Conservation (phyloP, 208 protist species). For the Trypanosomatidae sp. region DNA sequence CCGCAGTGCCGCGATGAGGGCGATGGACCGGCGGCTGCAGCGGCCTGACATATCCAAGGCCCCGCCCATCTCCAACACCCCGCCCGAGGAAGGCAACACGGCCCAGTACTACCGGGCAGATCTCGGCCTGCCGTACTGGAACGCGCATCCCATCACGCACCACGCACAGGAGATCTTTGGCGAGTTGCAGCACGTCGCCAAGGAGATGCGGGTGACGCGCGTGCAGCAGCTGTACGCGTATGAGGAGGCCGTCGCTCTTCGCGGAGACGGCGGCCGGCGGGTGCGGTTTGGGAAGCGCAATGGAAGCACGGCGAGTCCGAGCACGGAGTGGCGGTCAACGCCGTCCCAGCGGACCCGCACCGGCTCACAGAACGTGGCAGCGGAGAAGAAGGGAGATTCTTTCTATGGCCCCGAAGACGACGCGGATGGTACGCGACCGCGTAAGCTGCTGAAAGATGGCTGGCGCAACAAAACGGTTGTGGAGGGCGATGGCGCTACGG, state of each 20-base stretch:
- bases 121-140: conserved; percentile 39
- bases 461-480: conserved; percentile 18
- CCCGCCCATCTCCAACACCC: not conserved
- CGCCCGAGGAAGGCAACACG: not conserved
- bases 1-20: not conserved
- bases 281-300: not conserved
- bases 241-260: conserved; percentile 2
- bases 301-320: not conserved
- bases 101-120: conserved; percentile 29
- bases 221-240: conserved; percentile 16
- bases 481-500: conserved; percentile 14
- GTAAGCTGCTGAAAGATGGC: conserved; percentile 7
- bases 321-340: not conserved
- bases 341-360: not conserved
- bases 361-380: not conserved
- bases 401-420: not conserved
- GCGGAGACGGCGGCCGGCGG: not conserved
- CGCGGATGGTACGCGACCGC: not conserved
- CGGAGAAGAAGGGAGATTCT: not conserved
- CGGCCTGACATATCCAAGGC: not conserved
- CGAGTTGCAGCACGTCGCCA: conserved; percentile 31
- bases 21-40: conserved; percentile 7
- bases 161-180: conserved; percentile 28
- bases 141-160: conserved; percentile 28
- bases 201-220: conserved; percentile 29